Conservation (phyloP, 2,329 filamentous ascomycete genomes). For the Cadophora sp. region DNA sequence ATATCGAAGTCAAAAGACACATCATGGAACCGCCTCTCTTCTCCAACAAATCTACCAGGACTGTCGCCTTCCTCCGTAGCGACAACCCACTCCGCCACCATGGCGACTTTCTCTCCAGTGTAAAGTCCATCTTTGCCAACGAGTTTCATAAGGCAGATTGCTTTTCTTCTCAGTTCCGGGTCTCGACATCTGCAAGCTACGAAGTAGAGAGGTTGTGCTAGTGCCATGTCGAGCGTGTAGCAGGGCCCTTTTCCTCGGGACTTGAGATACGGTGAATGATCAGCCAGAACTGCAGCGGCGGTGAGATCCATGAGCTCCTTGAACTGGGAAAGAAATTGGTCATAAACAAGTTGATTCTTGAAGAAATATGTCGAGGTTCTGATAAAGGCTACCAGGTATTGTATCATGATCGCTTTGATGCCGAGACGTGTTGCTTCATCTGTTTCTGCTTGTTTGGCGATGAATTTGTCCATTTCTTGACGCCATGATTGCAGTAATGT, state of each 20-base stretch:
- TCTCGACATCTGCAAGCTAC: constrained; percentile 24
- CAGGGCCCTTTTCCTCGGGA: constrained; percentile 13
- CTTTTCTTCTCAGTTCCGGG: constrained; percentile 6
- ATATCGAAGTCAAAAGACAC: constrained; percentile 23
- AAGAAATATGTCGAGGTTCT: constrained; percentile 18
- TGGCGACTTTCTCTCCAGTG: constrained; percentile 17
- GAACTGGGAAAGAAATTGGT: constrained; percentile 15
- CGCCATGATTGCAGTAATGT: neutral
- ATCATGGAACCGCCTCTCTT: constrained; percentile 18
- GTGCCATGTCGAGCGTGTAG: constrained; percentile 21
- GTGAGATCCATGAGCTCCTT: constrained; percentile 11
- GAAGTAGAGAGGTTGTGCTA: constrained; percentile 22
- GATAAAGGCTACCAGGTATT: constrained; percentile 20
- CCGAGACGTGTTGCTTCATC: neutral
- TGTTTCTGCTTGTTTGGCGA: neutral
- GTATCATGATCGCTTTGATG: constrained; percentile 6
- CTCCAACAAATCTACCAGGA: constrained; percentile 2
- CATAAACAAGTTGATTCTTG: constrained; percentile 21
- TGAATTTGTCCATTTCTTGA: neutral
- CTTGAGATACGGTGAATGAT: constrained; percentile 6
- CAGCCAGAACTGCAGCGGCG: neutral
- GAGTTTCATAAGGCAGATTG: constrained; percentile 21
- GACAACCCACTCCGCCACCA: constrained; percentile 19
- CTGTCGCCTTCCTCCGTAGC: constrained; percentile 15
- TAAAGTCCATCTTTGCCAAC: constrained; percentile 20